A percentile compares a stretch with the other conserved stretches of the same genome.
phyloP scores from a whole-genome alignment of 352 stramenopile genomes.

The Globisporangium nagaii region DNA sequence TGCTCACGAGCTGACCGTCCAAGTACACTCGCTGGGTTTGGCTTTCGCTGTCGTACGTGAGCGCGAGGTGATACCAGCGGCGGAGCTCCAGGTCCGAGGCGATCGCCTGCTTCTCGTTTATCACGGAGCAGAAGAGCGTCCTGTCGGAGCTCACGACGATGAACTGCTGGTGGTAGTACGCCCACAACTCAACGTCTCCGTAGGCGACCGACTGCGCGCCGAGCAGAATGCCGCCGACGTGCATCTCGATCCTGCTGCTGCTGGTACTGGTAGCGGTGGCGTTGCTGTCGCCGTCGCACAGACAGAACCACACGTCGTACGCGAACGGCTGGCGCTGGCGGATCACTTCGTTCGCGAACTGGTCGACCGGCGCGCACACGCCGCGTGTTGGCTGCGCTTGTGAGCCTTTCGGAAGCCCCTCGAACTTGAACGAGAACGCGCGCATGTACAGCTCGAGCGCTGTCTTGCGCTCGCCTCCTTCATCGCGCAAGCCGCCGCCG shows the following conservation, averaged over 20 bases:
- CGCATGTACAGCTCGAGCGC: neutral
- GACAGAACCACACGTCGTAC: neutral
- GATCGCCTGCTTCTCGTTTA: too few species aligned
- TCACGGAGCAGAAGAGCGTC: too few species aligned
- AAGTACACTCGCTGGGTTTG: too few species aligned
- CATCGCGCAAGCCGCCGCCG: neutral
- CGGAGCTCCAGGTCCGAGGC: too few species aligned
- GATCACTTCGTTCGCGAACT: neutral
- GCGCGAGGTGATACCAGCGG: too few species aligned
- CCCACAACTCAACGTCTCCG: too few species aligned
- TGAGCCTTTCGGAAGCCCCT: neutral
- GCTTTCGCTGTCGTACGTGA: too few species aligned
- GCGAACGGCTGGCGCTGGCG: neutral
- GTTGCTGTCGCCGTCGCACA: neutral
- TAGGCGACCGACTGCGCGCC: too few species aligned
- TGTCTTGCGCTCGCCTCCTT: neutral
- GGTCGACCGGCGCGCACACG: neutral
- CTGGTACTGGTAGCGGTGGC: neutral
- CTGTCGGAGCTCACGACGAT: too few species aligned
- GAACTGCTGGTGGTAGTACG: too few species aligned
- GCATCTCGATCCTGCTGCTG: neutral
- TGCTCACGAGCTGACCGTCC: too few species aligned
- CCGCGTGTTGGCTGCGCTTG: neutral
- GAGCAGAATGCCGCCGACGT: too few species aligned
- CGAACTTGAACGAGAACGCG: constrained; percentile 1